Evolutionary conservation across 176 grass and related monocot genomes (phyloP).

Genomic region (Triticum dicoccoides): DNA sequence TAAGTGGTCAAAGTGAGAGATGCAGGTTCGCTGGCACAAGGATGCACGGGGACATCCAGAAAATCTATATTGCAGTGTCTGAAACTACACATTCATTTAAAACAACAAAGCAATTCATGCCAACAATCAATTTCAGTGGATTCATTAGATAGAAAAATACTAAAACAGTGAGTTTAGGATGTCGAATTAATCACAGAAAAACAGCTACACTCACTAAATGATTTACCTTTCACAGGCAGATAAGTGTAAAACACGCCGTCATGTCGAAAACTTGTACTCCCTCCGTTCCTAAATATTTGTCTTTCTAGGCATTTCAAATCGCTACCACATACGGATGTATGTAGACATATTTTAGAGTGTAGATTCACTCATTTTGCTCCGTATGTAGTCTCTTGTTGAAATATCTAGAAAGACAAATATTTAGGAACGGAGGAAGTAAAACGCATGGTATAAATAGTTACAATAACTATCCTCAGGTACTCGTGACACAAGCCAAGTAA

Average conservation of each 20-base stretch:
- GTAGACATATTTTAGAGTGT: too few relatives aligned
- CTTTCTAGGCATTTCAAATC: too few relatives aligned
- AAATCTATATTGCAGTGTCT: neutral
- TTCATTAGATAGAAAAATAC: neutral
- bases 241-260: neutral
- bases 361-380: too few relatives aligned
- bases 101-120: neutral
- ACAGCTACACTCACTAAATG: neutral
- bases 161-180: neutral
- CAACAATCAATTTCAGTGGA: neutral
- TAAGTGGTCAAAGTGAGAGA: neutral
- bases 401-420: too few relatives aligned
- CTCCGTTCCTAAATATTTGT: too few relatives aligned
- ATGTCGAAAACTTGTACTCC: neutral
- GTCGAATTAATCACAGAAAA: neutral
- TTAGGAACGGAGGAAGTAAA: neutral
- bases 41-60: neutral
- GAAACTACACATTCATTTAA: neutral
- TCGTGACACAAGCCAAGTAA: neutral
- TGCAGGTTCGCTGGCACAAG: neutral
- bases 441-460: neutral
- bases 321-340: too few relatives aligned
- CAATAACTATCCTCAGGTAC: neutral
- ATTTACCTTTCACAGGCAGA: neutral
- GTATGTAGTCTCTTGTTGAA: too few relatives aligned